Percentiles rank a stretch among this genome's conserved stretches.
phyloP scores from a whole-genome alignment of 208 protist genomes.

The Herpetomonas samuelpessoai region DNA sequence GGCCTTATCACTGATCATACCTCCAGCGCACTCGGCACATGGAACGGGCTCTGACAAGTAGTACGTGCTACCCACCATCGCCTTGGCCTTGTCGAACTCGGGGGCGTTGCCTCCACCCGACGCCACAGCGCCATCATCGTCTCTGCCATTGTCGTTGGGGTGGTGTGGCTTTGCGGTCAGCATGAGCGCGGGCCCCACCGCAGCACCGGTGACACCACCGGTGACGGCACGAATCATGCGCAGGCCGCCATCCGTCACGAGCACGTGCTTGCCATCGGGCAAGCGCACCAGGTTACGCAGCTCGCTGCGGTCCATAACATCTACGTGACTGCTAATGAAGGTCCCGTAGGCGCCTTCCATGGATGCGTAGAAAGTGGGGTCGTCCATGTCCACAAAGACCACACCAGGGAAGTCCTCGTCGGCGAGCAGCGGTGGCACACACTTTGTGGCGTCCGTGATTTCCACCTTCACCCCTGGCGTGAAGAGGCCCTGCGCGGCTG shows the following conservation, averaged over 20 bases:
- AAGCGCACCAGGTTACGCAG: constrained; percentile 82
- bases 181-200: constrained; percentile 12
- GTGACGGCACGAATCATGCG: constrained; percentile 72
- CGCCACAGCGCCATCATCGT: not conserved
- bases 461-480: constrained; percentile 61
- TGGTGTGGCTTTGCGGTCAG: constrained; percentile 13
- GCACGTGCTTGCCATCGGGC: constrained; percentile 69
- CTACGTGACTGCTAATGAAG: constrained; percentile 83
- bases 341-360: constrained; percentile 80
- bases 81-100: constrained; percentile 37
- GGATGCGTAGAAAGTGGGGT: constrained; percentile 37
- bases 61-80: constrained; percentile 51
- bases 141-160: not conserved
- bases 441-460: constrained; percentile 70
- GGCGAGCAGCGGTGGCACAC: constrained; percentile 70
- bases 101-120: not conserved
- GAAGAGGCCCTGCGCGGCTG: constrained; percentile 80
- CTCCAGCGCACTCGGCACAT: constrained; percentile 26
- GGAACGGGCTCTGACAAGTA: constrained; percentile 65
- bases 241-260: constrained; percentile 83
- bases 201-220: constrained; percentile 26
- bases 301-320: constrained; percentile 82
- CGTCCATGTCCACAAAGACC: constrained; percentile 72
- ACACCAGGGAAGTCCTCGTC: constrained; percentile 82
- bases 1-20: constrained; percentile 57